A percentile compares a stretch with the other conserved stretches of the same genome.
phyloP scores from a whole-genome alignment of 345 rosid genomes.

The Populus tremula region DNA sequence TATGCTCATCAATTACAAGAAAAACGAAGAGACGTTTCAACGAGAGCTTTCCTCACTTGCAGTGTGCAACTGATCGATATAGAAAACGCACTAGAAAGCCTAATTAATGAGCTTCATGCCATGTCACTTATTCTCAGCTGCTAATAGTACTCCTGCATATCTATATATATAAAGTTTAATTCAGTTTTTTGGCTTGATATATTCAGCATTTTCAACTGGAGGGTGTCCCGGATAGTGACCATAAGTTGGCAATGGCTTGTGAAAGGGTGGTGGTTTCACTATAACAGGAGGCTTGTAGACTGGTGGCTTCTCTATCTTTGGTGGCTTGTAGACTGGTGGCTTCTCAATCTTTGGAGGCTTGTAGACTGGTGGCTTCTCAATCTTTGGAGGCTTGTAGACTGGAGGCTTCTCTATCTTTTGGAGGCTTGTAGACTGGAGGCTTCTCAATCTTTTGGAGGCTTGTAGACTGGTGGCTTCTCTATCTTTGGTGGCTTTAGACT shows the following conservation, averaged over 20 bases:
- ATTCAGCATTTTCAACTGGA: background rate
- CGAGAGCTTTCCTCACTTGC: background rate
- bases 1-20: background rate
- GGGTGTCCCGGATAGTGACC: constrained; percentile 6
- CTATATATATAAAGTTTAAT: background rate
- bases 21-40: background rate
- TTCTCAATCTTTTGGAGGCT: constrained; percentile 9
- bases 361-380: constrained; percentile 10
- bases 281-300: background rate
- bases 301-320: background rate
- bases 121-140: constrained; percentile 13
- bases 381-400: constrained; percentile 7
- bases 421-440: constrained; percentile 7
- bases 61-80: background rate
- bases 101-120: background rate
- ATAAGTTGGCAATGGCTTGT: constrained; percentile 7
- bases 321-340: background rate
- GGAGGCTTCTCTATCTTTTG: background rate
- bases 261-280: background rate
- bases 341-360: background rate
- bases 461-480: background rate
- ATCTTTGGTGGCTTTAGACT: background rate
- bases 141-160: background rate
- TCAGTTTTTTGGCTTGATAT: background rate
- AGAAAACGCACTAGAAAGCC: background rate